These are phyloP conservation scores for Tolypocladium pustulatum DNA, from an alignment of 2,329 filamentous ascomycete species.

Conservation along the genomic window DNA sequence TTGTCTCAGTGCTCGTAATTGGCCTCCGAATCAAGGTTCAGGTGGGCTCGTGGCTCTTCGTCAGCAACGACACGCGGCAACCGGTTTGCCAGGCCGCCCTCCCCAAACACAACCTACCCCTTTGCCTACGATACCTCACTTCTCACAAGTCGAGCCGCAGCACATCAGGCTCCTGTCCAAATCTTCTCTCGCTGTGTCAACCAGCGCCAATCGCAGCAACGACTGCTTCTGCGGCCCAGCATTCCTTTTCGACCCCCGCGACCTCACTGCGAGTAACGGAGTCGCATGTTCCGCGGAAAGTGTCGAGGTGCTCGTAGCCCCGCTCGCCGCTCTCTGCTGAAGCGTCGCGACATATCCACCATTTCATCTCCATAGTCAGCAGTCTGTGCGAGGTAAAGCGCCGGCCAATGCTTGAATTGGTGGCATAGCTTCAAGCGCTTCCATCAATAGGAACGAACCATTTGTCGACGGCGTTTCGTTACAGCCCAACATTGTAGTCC, in stretches of 20 bases:
- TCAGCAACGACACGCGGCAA: neutral
- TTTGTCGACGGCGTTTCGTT: neutral
- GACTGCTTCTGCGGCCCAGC: neutral
- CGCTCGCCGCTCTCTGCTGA: too few relatives aligned
- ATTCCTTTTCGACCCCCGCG: neutral
- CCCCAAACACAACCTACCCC: neutral
- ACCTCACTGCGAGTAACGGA: too few relatives aligned
- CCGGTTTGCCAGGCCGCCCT: neutral
- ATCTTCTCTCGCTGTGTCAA: neutral
- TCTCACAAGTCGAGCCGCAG: neutral
- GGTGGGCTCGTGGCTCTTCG: neutral
- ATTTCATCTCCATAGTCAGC: neutral
- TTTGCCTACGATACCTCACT: too few relatives aligned
- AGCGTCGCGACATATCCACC: neutral
- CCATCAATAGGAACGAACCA: neutral
- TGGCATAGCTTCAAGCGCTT: neutral
- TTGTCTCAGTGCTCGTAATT: neutral
- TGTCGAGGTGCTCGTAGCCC: too few relatives aligned
- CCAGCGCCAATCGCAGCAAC: neutral
- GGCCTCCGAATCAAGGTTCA: neutral
- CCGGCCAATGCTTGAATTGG: neutral
- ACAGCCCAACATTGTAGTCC: neutral
- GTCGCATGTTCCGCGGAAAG: too few relatives aligned
- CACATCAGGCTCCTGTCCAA: neutral
- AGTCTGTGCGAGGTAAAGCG: neutral